Base-by-base conservation (phyloP, 257 asterid species). In the Craterostigma plantagineum region DNA sequence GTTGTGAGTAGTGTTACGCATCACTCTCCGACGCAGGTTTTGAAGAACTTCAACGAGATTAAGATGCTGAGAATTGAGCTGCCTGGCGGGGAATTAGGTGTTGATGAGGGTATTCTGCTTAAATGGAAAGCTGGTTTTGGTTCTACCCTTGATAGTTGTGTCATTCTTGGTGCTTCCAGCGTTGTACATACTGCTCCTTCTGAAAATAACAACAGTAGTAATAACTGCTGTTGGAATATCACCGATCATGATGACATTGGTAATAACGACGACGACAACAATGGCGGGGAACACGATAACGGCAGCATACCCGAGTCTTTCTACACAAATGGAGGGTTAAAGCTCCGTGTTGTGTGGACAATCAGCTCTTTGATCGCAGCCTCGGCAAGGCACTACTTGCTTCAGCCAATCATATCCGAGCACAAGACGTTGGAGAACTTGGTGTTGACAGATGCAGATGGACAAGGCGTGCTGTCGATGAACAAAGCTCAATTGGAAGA, bases 111-210 rank as follows among this genome's bases (percentile, higher is more conserved):
- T 30, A 66, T 73, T 52, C 43, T 76, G 66, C 75, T 77, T 4
- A 77, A 74, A 52, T 77, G 91, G 91, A 68, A 73, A 54, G 85
- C 92, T n/a, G 56, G 64, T 44, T 78, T 78, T 16, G 92, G 85
- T 2, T 78, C 85, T 45, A 78, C 92, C 1, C 78, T 78, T 7
- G 92, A 78, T 39, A 71, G 51, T 46, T 78, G 85, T 51, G 85
- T 74, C 14, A 78, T 78, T 56, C 81, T 78, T 30, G 92, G 92
- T 10, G 86, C 92, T n/a, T 62, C 79, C 9, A 71, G 77, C 38
- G 76, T 78, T 16, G 49, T 57, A 18, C 60, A 55, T 40, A 44
- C 37, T 57, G n/a, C 18, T 3, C 50, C 40, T 12, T 37, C n/a
- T 14, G 23, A 33, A 42, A 16, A 4, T 33, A 57, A 53, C 16